Percentiles rank a stretch among this genome's conserved stretches.
Conservation (phyloP, 345 rosid species). For the Pistacia integerrima region DNA sequence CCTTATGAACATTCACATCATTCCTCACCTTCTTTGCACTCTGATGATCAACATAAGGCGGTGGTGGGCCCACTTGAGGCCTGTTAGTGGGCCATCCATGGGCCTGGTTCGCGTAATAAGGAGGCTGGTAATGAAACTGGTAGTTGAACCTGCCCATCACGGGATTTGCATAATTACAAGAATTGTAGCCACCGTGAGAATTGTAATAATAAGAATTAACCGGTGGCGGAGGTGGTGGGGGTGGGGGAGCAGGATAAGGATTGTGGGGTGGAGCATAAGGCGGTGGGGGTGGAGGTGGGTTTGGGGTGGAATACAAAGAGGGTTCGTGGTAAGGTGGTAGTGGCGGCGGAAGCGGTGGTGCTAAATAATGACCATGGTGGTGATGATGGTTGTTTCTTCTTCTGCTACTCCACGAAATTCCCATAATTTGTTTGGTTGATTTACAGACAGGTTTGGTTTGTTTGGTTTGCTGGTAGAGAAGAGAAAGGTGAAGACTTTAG, state of each 20-base stretch:
- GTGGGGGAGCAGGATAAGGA: conserved; percentile 38
- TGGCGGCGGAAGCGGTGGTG: conserved; percentile 37
- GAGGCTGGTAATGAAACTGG: conserved; percentile 41
- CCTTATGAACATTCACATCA: conserved; percentile 88
- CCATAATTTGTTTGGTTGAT: conserved; percentile 40
- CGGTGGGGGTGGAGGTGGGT: conserved; percentile 42
- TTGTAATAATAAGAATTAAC: conserved; percentile 34
- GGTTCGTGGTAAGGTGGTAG: conserved; percentile 31
- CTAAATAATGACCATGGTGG: conserved; percentile 38
- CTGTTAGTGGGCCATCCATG: conserved; percentile 50
- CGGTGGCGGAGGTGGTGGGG: conserved; percentile 39
- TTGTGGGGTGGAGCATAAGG: conserved; percentile 38
- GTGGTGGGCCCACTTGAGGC: conserved; percentile 43
- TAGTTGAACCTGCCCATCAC: conserved; percentile 46
- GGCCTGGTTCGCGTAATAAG: conserved; percentile 51
- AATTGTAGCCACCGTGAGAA: conserved; percentile 35
- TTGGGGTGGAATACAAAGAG: conserved; percentile 17
- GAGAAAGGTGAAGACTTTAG: neutral
- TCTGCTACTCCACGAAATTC: conserved; percentile 72
- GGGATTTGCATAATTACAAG: conserved; percentile 37
- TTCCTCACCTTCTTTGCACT: conserved; percentile 88
- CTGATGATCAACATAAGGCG: conserved; percentile 82
- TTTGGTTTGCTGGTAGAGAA: neutral
- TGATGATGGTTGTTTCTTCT: conserved; percentile 51
- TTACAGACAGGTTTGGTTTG: too few species aligned